These are phyloP conservation scores for Avena eriantha DNA, from an alignment of 176 grass and related monocot species.

Conservation along the genomic window DNA sequence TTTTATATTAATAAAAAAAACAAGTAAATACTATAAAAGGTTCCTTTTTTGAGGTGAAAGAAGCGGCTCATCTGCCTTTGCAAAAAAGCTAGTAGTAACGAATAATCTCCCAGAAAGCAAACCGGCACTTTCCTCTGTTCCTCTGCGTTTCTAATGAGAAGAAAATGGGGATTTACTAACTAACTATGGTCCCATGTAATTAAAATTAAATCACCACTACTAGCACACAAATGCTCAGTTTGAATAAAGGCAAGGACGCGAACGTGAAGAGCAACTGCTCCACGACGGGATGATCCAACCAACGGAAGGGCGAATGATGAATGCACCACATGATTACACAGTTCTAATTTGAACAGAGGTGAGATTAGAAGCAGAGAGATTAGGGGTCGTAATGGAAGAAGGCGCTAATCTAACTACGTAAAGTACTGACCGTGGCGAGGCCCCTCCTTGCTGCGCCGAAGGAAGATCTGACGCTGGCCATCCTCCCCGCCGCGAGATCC, in stretches of 20 bases:
- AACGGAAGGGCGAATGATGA: neutral
- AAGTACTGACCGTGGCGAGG: conserved; percentile 41
- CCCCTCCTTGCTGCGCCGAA: conserved; percentile 31
- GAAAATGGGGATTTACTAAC: neutral
- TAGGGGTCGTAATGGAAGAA: neutral
- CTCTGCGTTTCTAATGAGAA: neutral
- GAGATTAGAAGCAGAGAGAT: conserved; percentile 6
- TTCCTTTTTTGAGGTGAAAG: conserved; percentile 6
- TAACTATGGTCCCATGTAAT: neutral
- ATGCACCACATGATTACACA: neutral
- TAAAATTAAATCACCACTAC: neutral
- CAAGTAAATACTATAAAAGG: neutral
- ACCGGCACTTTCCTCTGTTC: neutral
- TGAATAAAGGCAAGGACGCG: neutral
- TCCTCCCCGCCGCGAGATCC: conserved; percentile 49
- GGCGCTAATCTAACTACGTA: neutral
- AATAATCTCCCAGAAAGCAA: conserved; percentile 1
- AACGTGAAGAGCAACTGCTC: neutral
- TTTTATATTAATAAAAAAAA: too few relatives aligned
- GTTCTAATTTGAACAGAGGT: neutral
- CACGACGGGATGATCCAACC: conserved; percentile 18
- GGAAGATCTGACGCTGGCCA: conserved; percentile 57
- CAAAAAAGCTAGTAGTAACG: neutral
- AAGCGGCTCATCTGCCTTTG: neutral
- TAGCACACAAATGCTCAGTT: neutral